These are phyloP conservation scores for Pleurotus giganteus DNA, from an alignment of 768 basidiomycete species.

Conservation along the genomic window DNA sequence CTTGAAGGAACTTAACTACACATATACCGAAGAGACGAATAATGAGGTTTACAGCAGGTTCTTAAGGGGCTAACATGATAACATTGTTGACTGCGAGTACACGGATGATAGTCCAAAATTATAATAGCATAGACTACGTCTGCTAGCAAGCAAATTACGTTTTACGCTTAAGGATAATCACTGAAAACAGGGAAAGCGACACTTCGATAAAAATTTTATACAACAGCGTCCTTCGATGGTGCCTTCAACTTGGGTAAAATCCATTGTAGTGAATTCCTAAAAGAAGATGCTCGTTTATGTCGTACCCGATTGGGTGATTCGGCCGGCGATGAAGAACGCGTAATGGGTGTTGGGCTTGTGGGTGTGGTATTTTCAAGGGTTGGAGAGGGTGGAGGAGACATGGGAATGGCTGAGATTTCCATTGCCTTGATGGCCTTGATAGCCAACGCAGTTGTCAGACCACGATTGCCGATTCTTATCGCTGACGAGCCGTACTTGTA, in stretches of 20 bases:
- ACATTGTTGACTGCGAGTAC: conserved; percentile 4
- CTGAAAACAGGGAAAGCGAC: conserved; percentile 2
- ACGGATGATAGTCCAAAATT: conserved; percentile 6
- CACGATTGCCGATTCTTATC: conserved; percentile 51
- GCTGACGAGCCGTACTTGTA: conserved; percentile 52
- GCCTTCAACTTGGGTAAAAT: conserved; percentile 22
- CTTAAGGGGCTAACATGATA: conserved; percentile 36
- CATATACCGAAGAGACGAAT: conserved; percentile 90
- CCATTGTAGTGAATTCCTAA: conserved; percentile 28
- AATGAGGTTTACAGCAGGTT: conserved; percentile 83
- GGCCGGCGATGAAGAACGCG: conserved; percentile 1
- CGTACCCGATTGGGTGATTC: conserved; percentile 9
- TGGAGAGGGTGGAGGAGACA: conserved; percentile 6
- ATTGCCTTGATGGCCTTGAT: conserved; percentile 44
- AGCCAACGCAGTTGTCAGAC: conserved; percentile 53
- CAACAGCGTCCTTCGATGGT: conserved; percentile 18
- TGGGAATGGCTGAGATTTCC: conserved; percentile 8
- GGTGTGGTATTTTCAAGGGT: not conserved
- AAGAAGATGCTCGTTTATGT: conserved; percentile 23
- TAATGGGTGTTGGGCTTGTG: conserved; percentile 10
- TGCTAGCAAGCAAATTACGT: conserved; percentile 2
- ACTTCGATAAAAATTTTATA: conserved; percentile 3
- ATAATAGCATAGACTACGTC: conserved; percentile 5
- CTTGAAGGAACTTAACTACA: conserved; percentile 76
- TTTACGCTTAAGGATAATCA: conserved; percentile 11